phyloP scores from a whole-genome alignment of 2,329 filamentous ascomycete genomes.

The Mycosphaerella arachidis region DNA sequence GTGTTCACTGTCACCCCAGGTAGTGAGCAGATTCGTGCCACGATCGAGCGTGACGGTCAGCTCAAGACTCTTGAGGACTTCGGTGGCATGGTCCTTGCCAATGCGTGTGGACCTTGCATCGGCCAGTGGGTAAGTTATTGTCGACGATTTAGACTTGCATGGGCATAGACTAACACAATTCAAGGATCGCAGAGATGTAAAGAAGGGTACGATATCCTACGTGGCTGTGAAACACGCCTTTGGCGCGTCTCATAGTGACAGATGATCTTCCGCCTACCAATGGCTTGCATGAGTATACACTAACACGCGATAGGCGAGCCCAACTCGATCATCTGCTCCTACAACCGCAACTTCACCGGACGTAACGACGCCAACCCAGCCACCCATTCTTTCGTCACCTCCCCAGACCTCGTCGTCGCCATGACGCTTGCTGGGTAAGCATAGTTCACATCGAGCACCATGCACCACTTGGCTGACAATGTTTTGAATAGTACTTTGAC shows the following conservation, averaged over 20 bases:
- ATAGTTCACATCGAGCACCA: too few relatives aligned
- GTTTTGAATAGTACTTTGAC: constrained; percentile 55
- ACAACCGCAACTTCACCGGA: constrained; percentile 99
- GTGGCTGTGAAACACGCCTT: too few relatives aligned
- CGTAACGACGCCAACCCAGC: constrained; percentile 95
- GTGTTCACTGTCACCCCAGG: constrained; percentile 94
- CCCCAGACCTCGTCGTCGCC: constrained; percentile 83
- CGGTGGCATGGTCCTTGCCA: constrained; percentile 88
- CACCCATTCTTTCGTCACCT: constrained; percentile 89
- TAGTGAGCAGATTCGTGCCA: constrained; percentile 93
- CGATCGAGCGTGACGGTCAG: constrained; percentile 62
- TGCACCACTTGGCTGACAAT: too few relatives aligned
- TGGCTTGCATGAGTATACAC: not conserved
- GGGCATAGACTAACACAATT: too few relatives aligned
- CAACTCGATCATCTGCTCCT: constrained; percentile 97
- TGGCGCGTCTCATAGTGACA: too few relatives aligned
- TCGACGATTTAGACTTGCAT: too few relatives aligned
- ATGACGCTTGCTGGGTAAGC: constrained; percentile 64
- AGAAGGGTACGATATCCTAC: too few relatives aligned
- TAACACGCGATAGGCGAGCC: constrained; percentile 55
- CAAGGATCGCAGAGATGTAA: too few relatives aligned
- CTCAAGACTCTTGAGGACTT: constrained; percentile 94
- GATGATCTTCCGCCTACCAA: too few relatives aligned
- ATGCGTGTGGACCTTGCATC: constrained; percentile 87
- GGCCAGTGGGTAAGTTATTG: constrained; percentile 40